Conservation (phyloP, 2,329 filamentous ascomycete species). For the Zarea fungicola region DNA sequence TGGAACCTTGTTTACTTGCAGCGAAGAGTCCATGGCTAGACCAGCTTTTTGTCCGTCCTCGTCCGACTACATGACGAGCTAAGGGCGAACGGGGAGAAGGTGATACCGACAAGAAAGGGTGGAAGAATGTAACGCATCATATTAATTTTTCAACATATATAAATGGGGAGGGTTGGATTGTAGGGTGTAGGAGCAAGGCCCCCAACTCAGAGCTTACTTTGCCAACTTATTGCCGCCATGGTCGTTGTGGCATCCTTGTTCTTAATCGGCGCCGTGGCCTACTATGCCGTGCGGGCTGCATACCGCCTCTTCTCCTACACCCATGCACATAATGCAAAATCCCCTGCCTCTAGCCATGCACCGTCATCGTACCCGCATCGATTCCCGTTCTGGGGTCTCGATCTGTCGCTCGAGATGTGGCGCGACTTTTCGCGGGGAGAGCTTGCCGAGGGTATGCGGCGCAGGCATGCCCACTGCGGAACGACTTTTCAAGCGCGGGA, state of each 20-base stretch:
- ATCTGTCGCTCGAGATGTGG: constrained; percentile 9
- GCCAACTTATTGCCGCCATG: too few species aligned
- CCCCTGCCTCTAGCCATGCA: background rate
- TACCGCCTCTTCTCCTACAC: background rate
- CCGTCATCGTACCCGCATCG: constrained; percentile 1
- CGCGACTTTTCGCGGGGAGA: constrained; percentile 4
- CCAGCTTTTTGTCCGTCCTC: too few species aligned
- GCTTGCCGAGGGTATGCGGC: constrained; percentile 5
- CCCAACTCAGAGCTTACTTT: too few species aligned
- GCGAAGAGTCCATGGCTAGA: too few species aligned
- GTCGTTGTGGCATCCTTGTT: background rate
- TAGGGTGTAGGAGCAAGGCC: too few species aligned
- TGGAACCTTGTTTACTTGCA: too few species aligned
- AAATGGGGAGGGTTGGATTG: too few species aligned
- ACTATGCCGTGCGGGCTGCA: background rate
- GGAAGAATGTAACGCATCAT: too few species aligned
- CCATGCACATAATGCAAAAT: background rate
- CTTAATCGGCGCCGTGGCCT: background rate
- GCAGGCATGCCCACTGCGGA: constrained; percentile 1
- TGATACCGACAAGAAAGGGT: too few species aligned
- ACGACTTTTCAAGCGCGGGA: constrained; percentile 3
- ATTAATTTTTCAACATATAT: too few species aligned
- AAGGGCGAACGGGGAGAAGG: too few species aligned
- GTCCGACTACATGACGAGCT: too few species aligned
- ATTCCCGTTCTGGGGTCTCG: constrained; percentile 2